Conservation (phyloP, 2,329 filamentous ascomycete genomes). For the Neofusicoccum sp. region DNA sequence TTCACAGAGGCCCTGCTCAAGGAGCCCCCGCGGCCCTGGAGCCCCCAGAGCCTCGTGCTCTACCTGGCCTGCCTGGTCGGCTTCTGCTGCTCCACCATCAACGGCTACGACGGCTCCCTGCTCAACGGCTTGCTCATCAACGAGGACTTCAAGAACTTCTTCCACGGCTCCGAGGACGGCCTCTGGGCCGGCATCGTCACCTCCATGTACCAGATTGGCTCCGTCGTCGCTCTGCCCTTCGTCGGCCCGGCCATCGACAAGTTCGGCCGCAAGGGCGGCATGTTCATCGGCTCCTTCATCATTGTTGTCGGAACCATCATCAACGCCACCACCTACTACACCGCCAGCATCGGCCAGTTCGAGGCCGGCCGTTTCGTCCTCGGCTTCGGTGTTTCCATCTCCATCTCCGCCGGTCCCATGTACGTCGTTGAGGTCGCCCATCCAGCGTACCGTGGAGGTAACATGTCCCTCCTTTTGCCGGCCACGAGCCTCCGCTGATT, state of each 20-base stretch:
- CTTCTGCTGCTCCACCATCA: conserved; percentile 32
- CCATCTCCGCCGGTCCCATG: conserved; percentile 58
- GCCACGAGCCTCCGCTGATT: neutral
- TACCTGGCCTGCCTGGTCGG: conserved; percentile 23
- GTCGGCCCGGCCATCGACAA: conserved; percentile 46
- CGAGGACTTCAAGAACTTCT: conserved; percentile 44
- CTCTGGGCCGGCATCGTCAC: conserved; percentile 49
- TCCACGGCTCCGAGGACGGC: conserved; percentile 40
- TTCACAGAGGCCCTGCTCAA: conserved; percentile 56
- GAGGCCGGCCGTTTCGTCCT: conserved; percentile 62
- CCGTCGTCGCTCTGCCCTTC: conserved; percentile 43
- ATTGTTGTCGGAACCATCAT: conserved; percentile 54
- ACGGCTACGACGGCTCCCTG: conserved; percentile 50
- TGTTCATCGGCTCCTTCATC: conserved; percentile 55
- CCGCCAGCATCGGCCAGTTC: conserved; percentile 48
- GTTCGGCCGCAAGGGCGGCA: conserved; percentile 47
- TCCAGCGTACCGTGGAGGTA: conserved; percentile 57
- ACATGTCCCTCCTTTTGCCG: neutral
- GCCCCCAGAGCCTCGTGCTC: conserved; percentile 24
- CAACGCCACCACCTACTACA: conserved; percentile 41
- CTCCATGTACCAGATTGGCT: conserved; percentile 51
- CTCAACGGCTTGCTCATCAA: conserved; percentile 52
- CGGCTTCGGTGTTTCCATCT: conserved; percentile 62
- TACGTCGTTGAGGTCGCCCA: conserved; percentile 64
- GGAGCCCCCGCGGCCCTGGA: conserved; percentile 44